Evolutionary conservation across 331 rosid genomes (phyloP).

Genomic region (Quercus tomentella): DNA sequence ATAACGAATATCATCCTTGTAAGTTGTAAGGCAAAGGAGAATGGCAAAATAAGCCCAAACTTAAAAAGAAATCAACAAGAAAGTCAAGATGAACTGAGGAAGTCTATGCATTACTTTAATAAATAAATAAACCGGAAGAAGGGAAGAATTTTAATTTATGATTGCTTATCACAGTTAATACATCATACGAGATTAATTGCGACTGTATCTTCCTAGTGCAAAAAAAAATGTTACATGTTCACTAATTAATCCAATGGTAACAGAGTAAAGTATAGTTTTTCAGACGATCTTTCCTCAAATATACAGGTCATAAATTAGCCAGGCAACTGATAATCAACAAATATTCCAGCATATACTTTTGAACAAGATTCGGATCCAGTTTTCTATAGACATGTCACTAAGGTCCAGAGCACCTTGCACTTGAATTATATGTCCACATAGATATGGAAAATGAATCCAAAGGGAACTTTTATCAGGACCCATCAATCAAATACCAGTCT

Average conservation of each 20-base stretch:
- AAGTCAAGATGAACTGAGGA: not conserved
- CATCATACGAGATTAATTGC: not conserved
- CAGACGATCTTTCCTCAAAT: not conserved
- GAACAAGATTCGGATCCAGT: not conserved
- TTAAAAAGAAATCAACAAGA: not conserved
- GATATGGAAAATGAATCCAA: not conserved
- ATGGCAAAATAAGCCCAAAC: not conserved
- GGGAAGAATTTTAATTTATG: not conserved
- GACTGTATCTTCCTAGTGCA: not conserved
- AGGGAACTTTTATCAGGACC: not conserved
- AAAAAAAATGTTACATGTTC: not conserved
- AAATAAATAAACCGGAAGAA: not conserved
- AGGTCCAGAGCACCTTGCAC: not conserved
- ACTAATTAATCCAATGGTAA: not conserved
- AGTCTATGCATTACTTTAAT: not conserved
- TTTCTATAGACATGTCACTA: not conserved
- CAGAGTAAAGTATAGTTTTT: not conserved
- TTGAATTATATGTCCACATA: not conserved
- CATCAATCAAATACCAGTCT: not conserved
- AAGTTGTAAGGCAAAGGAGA: not conserved
- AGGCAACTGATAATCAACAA: not conserved
- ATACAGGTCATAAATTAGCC: not conserved
- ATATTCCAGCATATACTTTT: not conserved
- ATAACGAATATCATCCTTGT: not conserved
- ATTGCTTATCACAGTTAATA: not conserved